These are phyloP conservation scores for Chalciporus sphaerocephalus DNA, from an alignment of 768 basidiomycete genomes.

Conservation along the genomic window DNA sequence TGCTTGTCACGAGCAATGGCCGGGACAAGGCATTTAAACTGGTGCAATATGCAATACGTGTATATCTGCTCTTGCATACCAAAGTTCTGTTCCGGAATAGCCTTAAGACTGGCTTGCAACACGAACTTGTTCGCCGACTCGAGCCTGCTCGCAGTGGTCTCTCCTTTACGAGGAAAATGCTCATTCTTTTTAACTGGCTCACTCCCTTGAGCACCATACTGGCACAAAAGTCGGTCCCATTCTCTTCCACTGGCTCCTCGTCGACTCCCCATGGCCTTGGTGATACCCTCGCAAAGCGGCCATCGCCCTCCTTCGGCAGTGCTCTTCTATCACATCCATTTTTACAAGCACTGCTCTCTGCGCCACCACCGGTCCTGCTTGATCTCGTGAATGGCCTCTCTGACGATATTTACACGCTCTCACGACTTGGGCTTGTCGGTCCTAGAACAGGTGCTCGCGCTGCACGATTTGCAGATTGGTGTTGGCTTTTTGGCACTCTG, in stretches of 20 bases:
- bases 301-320: slow-evolving; percentile 9
- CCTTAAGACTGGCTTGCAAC: slow-evolving; percentile 48
- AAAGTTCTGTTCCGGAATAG: slow-evolving; percentile 46
- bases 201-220: slow-evolving; percentile 66
- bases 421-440: slow-evolving; percentile 64
- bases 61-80: slow-evolving; percentile 69
- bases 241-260: slow-evolving; percentile 38
- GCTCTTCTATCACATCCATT: slow-evolving; percentile 49
- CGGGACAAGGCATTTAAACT: slow-evolving; percentile 88
- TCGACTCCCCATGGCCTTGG: slow-evolving; percentile 19
- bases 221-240: slow-evolving; percentile 65
- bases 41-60: slow-evolving; percentile 75
- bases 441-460: slow-evolving; percentile 63
- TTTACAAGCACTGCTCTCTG: slow-evolving; percentile 69
- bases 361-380: slow-evolving; percentile 77
- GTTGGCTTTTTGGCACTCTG: slow-evolving; percentile 77
- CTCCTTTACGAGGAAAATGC: slow-evolving; percentile 73
- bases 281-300: slow-evolving; percentile 8
- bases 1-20: slow-evolving; percentile 72
- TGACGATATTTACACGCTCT: slow-evolving; percentile 78
- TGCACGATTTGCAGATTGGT: slow-evolving; percentile 76
- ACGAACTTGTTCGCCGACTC: slow-evolving; percentile 55
- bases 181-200: slow-evolving; percentile 84
- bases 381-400: slow-evolving; percentile 71
- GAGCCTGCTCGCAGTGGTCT: slow-evolving; percentile 52